Evolutionary conservation across 306 rosid genomes (phyloP), one percentile per base, ranked within the genome.

Genomic region (Prosopis cineraria): DNA sequence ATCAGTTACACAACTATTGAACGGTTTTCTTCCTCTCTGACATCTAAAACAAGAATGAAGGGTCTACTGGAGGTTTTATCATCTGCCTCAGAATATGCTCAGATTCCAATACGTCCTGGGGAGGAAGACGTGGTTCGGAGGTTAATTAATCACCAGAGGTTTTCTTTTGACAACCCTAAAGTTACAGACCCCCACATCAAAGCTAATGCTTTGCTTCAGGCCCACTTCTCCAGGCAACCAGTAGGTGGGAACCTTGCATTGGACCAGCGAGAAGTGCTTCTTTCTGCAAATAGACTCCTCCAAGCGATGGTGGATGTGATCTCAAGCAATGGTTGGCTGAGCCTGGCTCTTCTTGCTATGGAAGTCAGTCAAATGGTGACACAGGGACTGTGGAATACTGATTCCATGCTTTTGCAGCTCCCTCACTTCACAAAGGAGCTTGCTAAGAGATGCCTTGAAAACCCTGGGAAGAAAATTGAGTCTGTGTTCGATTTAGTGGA

Each of bases 291-390:
- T 79, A 87, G 93, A 79, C 68, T 94, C 73, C 97, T 94, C 22
- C 98, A 90, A 84, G 97, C 98, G 48, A 92, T 92, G 89, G 98
- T 92, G 22, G 98, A 94, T 84, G 98, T 94, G 3, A 92, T 92
- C 73, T 89, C 97, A 0, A 94, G 97, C 85, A 94, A 84, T 78
- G 97, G 98, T 69, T 94, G 98, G 98, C 89, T 94, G 73, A 88
- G 62, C 82, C 84, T 90, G 41, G 93, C 93, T 69, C 93, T 92
- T 56, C 93, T 92, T 74, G 87, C 97, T 16, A 94, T 94, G 98
- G 98, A 94, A 86, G 91, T 92, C 16, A 84, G 97, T 88, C 98
- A 94, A 84, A 90, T 94, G 98, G 92, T 94, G 70, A 94, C 97
- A 12, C 98, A 94, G 74, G 97, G 95, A 44, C 83, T 92, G 88